These are phyloP conservation scores for Botrytis sinoallii DNA, from an alignment of 2,329 filamentous ascomycete species.

Conservation along the genomic window DNA sequence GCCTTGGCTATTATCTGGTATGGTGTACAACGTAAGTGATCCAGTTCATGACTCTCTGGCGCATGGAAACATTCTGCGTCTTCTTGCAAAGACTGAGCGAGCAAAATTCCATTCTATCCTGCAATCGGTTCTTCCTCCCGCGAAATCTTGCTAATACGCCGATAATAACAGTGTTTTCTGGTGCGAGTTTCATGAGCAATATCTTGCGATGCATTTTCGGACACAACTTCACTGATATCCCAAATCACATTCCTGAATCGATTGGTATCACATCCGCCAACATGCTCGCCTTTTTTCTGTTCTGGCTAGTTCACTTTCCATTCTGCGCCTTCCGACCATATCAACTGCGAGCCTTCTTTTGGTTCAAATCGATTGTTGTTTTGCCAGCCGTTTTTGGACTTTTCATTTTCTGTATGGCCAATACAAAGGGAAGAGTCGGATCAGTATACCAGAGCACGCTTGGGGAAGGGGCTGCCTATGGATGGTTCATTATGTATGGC, in stretches of 20 bases:
- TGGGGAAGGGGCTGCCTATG: slow-evolving; percentile 24
- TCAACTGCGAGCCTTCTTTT: slow-evolving; percentile 46
- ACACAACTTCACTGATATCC: slow-evolving; percentile 35
- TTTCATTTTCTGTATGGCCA: slow-evolving; percentile 43
- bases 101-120: background rate
- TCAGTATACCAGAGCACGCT: slow-evolving; percentile 31
- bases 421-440: slow-evolving; percentile 38
- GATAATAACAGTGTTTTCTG: slow-evolving; percentile 39
- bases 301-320: slow-evolving; percentile 52
- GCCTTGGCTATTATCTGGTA: slow-evolving; percentile 55
- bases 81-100: background rate
- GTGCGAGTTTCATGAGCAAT: slow-evolving; percentile 48
- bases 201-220: slow-evolving; percentile 46
- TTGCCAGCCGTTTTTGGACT: slow-evolving; percentile 40
- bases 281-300: slow-evolving; percentile 51
- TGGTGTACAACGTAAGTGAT: slow-evolving; percentile 60
- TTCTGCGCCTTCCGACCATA: slow-evolving; percentile 45
- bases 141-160: background rate
- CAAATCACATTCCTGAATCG: slow-evolving; percentile 40
- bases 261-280: slow-evolving; percentile 42
- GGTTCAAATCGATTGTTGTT: slow-evolving; percentile 34
- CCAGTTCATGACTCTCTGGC: background rate
- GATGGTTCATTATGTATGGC: slow-evolving; percentile 42
- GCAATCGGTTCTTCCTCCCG: background rate
- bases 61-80: background rate